Evolutionary conservation across 352 stramenopile genomes (phyloP).

Genomic region (Phytophthora sojae): DNA sequence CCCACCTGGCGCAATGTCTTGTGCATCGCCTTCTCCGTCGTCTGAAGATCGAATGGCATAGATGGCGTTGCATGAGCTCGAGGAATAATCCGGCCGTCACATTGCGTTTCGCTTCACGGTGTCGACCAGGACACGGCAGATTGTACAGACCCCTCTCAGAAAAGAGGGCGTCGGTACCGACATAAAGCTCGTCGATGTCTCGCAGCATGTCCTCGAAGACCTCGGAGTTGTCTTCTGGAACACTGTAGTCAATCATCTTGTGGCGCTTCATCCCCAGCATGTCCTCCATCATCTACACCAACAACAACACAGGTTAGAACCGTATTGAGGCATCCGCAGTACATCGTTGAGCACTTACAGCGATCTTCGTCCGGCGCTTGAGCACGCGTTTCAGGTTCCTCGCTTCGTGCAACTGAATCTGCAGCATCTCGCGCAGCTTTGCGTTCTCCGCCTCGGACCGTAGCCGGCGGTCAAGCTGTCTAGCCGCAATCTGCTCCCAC

Average conservation of each 20-base stretch:
- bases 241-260: constrained; percentile 3
- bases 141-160: constrained; percentile 16
- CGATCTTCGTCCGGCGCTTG: constrained; percentile 30
- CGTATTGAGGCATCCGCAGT: neutral
- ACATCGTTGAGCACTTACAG: constrained; percentile 12
- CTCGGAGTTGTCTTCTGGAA: constrained; percentile 13
- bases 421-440: constrained; percentile 27
- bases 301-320: neutral
- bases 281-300: constrained; percentile 26
- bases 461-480: constrained; percentile 27
- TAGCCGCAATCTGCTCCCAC: constrained; percentile 35
- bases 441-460: constrained; percentile 35
- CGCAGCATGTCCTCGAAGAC: constrained; percentile 27
- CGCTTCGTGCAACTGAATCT: constrained; percentile 36
- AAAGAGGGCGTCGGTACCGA: constrained; percentile 25
- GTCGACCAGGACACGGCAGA: constrained; percentile 32
- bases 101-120: constrained; percentile 16
- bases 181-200: constrained; percentile 36
- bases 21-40: constrained; percentile 20
- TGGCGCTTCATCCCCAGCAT: constrained; percentile 22
- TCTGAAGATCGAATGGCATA: constrained; percentile 29
- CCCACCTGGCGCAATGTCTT: constrained; percentile 2
- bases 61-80: constrained; percentile 31
- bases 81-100: constrained; percentile 33
- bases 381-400: constrained; percentile 33